Conservation (phyloP, 1,284 basidiomycete genomes). For the Puccinia sorghi region DNA sequence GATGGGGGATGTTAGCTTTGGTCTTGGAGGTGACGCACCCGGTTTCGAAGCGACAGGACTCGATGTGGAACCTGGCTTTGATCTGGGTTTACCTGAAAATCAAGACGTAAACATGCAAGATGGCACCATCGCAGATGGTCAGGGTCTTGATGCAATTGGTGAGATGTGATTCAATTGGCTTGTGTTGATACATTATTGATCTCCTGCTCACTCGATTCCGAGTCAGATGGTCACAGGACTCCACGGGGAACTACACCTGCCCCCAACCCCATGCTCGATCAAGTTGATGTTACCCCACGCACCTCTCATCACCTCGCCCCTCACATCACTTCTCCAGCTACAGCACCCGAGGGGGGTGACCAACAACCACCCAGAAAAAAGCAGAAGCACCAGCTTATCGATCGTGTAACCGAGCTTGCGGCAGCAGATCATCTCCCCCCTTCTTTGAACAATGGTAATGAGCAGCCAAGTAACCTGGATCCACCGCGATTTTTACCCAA, state of each 20-base stretch:
- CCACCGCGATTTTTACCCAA: slow-evolving; percentile 32
- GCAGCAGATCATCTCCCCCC: not conserved
- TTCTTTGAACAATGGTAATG: slow-evolving; percentile 12
- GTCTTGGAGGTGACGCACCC: slow-evolving; percentile 12
- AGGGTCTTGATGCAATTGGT: not conserved
- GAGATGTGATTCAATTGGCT: not conserved
- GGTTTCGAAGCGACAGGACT: slow-evolving; percentile 16
- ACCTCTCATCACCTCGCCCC: slow-evolving; percentile 37
- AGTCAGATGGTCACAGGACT: slow-evolving; percentile 16
- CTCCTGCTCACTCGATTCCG: not conserved
- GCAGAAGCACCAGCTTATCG: slow-evolving; percentile 20
- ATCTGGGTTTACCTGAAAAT: slow-evolving; percentile 16
- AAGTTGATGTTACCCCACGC: slow-evolving; percentile 30
- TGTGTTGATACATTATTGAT: not conserved
- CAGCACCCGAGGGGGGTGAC: not conserved
- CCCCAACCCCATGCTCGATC: slow-evolving; percentile 22
- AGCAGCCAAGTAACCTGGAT: not conserved
- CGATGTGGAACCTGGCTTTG: not conserved
- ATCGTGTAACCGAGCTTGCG: slow-evolving; percentile 38
- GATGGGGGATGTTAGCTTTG: slow-evolving; percentile 16
- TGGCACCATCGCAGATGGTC: not conserved
- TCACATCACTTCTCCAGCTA: slow-evolving; percentile 32
- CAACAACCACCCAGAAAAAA: slow-evolving; percentile 33
- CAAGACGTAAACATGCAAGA: slow-evolving; percentile 7
- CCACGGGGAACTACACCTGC: slow-evolving; percentile 4